phyloP scores from a whole-genome alignment of 129 eudicot genomes.

The Pseudognaphalium luteoalbum region DNA sequence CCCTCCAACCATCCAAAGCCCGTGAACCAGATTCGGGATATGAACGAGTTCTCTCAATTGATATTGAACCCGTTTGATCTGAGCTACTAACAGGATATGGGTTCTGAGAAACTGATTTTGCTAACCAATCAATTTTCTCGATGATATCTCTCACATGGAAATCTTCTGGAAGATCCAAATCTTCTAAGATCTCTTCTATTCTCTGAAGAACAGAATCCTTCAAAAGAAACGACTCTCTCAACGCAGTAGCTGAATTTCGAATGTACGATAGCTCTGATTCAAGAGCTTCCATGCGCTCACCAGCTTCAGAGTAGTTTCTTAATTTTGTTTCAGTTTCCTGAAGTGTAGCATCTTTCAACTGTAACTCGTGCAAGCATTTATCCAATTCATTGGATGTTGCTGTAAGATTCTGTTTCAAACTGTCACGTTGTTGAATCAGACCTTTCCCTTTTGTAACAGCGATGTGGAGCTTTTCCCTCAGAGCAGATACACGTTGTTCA shows the following conservation, averaged over 20 bases:
- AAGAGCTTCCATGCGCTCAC: constrained; percentile 97
- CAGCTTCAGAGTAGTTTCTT: constrained; percentile 84
- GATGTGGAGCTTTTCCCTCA: constrained; percentile 88
- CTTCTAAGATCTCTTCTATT: constrained; percentile 90
- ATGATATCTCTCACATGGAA: constrained; percentile 75
- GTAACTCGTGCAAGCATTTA: constrained; percentile 73
- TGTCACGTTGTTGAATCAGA: constrained; percentile 85
- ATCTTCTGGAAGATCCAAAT: constrained; percentile 84
- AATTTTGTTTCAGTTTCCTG: constrained; percentile 74
- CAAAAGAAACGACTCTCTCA: constrained; percentile 87
- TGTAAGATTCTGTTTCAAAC: constrained; percentile 75
- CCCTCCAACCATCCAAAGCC: constrained; percentile 57
- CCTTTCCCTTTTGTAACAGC: constrained; percentile 99
- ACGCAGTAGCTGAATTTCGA: constrained; percentile 96
- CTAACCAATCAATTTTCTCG: constrained; percentile 89
- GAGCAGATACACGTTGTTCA: constrained; percentile 78
- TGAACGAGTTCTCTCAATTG: constrained; percentile 51
- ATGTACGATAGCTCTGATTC: constrained; percentile 98
- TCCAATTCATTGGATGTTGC: constrained; percentile 73
- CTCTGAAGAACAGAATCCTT: constrained; percentile 92
- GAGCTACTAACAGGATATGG: constrained; percentile 51
- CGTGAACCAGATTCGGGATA: constrained; percentile 57
- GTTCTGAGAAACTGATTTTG: constrained; percentile 67
- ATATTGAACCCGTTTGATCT: constrained; percentile 53
- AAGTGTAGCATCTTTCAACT: constrained; percentile 65